Base-by-base conservation (phyloP, 208 protist genomes). In the Strigomonas culicis region DNA sequence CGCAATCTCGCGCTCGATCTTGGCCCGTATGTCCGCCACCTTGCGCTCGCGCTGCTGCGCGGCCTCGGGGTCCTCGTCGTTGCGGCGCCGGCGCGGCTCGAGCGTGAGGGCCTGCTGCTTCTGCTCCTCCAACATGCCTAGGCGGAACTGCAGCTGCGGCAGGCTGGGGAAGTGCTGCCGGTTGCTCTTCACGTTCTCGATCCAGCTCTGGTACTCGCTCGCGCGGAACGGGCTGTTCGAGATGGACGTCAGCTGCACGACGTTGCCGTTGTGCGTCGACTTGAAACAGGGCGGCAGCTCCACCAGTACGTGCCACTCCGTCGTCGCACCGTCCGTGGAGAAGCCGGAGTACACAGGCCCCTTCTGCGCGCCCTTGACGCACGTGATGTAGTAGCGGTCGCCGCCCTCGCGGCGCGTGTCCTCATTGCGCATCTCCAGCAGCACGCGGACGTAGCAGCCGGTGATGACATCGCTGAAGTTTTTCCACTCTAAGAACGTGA, bases 221-320 rank as follows among this genome's bases (percentile, higher is more conserved):
- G 74, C 72, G 1, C 79, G 74, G 58, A 97, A 97, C 0, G 83
- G 85, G 2, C 84, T 91, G 77, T 97, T 97, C 4, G 86, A 94
- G 57, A 97, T 93, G 47, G 87, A 94, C 66, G 95, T 97, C 25
- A 97, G 73, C 74, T 97, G 92, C 62, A 97, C 85, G 0, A 93
- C 75, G 65, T 92, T 93, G 36, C 83, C 85, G 63, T 94, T 95
- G 57, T 80, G 80, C 21, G 86, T 92, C 1, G 85, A 80, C 22
- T 86, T 75, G 65, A 97, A 93, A 61, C 86, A 93, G 34, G 84
- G 85, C 19, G 92, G 92, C n/a, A 97, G 73, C 61, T 97, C 92
- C 53, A 97, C 92, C 31, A 93, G 77, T 50, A 97, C 84, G 72
- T 95, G 86, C 82, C 84, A 90, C 65, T 92, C 82, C 39, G 92